Evolutionary conservation across 2,329 filamentous ascomycete species (phyloP).

Genomic region (Colletotrichum higginsianum): DNA sequence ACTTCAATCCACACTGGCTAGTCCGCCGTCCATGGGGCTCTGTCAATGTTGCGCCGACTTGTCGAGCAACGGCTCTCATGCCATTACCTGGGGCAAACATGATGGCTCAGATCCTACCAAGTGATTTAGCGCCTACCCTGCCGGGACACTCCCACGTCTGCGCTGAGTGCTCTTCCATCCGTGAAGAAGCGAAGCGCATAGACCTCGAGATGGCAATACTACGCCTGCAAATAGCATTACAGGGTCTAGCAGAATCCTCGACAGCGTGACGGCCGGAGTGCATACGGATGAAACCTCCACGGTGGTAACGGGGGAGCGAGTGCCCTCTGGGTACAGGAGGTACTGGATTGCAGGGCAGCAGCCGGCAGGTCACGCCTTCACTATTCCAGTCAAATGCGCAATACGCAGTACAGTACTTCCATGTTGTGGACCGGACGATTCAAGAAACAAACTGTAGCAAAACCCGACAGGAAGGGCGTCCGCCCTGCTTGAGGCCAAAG

Average conservation of each 20-base stretch:
- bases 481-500: slow-evolving; percentile 37
- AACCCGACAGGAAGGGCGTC: slow-evolving; percentile 34
- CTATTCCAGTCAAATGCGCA: not conserved
- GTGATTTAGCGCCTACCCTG: slow-evolving; percentile 9
- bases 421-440: slow-evolving; percentile 29
- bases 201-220: slow-evolving; percentile 19
- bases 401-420: no score
- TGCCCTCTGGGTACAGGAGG: slow-evolving; percentile 12
- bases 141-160: slow-evolving; percentile 9
- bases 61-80: slow-evolving; percentile 20
- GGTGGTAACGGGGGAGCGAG: slow-evolving; percentile 3
- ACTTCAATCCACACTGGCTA: not conserved
- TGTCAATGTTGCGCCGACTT: slow-evolving; percentile 9
- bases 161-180: slow-evolving; percentile 12
- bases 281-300: slow-evolving; percentile 40
- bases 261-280: slow-evolving; percentile 19
- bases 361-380: slow-evolving; percentile 5
- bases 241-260: slow-evolving; percentile 32
- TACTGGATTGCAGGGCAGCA: slow-evolving; percentile 26
- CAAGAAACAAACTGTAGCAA: slow-evolving; percentile 31
- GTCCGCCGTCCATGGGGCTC: not conserved
- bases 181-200: slow-evolving; percentile 13
- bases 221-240: slow-evolving; percentile 17
- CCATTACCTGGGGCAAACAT: slow-evolving; percentile 33
- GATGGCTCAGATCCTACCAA: slow-evolving; percentile 24